Evolutionary conservation across 2,329 filamentous ascomycete species (phyloP), one percentile per base, ranked within the genome.

Genomic region (Pseudonectria buxi): DNA sequence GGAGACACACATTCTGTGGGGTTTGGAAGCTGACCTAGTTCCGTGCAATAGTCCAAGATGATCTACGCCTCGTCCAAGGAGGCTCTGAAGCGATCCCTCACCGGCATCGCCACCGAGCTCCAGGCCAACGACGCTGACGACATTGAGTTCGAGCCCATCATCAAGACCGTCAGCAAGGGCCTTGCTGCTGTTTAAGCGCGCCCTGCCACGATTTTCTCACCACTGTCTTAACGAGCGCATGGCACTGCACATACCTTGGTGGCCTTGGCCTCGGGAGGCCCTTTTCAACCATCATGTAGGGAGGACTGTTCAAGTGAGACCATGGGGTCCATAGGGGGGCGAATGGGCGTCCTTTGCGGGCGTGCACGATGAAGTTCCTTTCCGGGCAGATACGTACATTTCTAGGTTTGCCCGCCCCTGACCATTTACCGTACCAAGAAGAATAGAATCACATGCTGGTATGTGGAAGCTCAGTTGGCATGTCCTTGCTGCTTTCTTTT

Each of bases 21-120:
- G 18, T 16, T 18, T 14, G 36, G 26, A 24, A 16, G 43, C 47
- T 37, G 28, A 47, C 47, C 30, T 14, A 22, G 13, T 24, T 30
- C 22, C 16, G 5, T 22, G 5, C 18, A 22, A 39, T 50, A 88
- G 85, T 74, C 82, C 65, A 88, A 88, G 74, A 92, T 92, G 86
- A 75, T 88, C 64, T 92, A 90, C 73, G 83, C 85, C 54, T 85
- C 86, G 34, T 92, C 86, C 65, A 92, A 90, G 72, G 83, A 89
- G 55, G 82, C 83, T 41, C 75, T 92, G 51, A 90, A 88, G 76
- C 81, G 81, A 63, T 65, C 83, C 33, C 76, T 92, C 46, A 84
- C 77, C 58, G 85, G 84, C 46, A 68, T 90, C 52, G 82, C 81
- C 43, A 68, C 71, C 53, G 85, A 90, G 62, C 73, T 89, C 54